Percentiles rank a stretch among this genome's conserved stretches.
phyloP scores from a whole-genome alignment of 2,329 filamentous ascomycete species.

The Aspergillus felis region DNA sequence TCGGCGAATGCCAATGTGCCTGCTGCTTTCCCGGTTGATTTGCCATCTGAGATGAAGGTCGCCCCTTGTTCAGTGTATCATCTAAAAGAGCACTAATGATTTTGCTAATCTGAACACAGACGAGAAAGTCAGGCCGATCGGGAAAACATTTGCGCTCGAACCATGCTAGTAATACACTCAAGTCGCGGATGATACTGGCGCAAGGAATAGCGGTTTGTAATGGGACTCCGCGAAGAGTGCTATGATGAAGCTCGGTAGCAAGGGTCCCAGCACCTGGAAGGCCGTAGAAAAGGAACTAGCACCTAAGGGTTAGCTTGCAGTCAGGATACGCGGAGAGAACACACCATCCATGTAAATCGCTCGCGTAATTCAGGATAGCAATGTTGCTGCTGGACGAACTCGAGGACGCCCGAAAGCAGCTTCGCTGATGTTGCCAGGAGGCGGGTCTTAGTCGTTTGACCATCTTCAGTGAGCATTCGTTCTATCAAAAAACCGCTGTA shows the following conservation, averaged over 20 bases:
- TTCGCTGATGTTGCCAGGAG: slow-evolving; percentile 2
- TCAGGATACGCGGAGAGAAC: too few relatives aligned
- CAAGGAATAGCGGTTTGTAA: neutral
- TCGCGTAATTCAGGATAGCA: neutral
- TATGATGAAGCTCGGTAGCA: slow-evolving; percentile 2
- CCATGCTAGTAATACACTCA: slow-evolving; percentile 3
- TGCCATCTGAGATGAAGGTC: too few relatives aligned
- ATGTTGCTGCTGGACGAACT: slow-evolving; percentile 3
- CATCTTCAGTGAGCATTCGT: slow-evolving; percentile 2
- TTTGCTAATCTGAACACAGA: neutral
- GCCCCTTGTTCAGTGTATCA: neutral
- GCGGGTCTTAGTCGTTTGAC: neutral
- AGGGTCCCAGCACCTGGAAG: slow-evolving; percentile 8
- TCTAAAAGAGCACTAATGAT: slow-evolving; percentile 2
- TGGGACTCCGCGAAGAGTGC: neutral
- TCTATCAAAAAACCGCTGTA: slow-evolving; percentile 5
- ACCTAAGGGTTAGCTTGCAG: too few relatives aligned
- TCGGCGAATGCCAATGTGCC: too few relatives aligned
- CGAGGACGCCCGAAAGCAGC: slow-evolving; percentile 3
- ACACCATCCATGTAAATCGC: slow-evolving; percentile 1
- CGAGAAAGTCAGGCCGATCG: neutral
- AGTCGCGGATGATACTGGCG: slow-evolving; percentile 1
- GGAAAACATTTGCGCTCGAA: neutral
- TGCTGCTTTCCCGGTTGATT: too few relatives aligned
- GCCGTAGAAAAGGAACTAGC: slow-evolving; percentile 5